These are phyloP conservation scores for Laguncularia racemosa DNA, from an alignment of 345 rosid genomes.

Conservation along the genomic window DNA sequence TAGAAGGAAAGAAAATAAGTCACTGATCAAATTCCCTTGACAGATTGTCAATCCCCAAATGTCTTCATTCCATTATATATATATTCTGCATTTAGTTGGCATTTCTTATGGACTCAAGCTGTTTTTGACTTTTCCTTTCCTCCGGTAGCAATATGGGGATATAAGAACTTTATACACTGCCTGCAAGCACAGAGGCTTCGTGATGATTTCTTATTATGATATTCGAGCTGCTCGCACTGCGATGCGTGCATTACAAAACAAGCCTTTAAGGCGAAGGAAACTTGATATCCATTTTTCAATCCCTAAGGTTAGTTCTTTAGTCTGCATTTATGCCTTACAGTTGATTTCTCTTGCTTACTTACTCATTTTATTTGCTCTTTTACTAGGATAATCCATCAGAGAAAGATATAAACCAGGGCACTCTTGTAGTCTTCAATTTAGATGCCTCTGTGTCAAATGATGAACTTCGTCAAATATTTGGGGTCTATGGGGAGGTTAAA, in stretches of 20 bases:
- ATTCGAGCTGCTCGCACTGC: conserved; percentile 90
- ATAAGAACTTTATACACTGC: conserved; percentile 88
- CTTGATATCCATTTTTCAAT: conserved; percentile 94
- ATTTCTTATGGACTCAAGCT: not conserved
- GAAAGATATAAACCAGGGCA: conserved; percentile 92
- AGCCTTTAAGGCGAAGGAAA: conserved; percentile 82
- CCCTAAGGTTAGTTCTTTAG: conserved; percentile 54
- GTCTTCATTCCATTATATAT: no score
- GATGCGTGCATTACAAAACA: conserved; percentile 86
- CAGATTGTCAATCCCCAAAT: no score
- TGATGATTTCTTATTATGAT: conserved; percentile 93
- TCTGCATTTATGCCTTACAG: not conserved
- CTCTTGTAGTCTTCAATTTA: conserved; percentile 87
- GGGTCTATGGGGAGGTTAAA: conserved; percentile 88
- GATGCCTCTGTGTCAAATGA: conserved; percentile 84
- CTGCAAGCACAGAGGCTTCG: conserved; percentile 95
- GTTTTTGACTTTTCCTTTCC: not conserved
- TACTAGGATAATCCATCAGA: conserved; percentile 88
- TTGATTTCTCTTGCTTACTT: not conserved
- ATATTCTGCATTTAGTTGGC: no score
- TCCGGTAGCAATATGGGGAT: conserved; percentile 81
- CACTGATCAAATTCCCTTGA: no score
- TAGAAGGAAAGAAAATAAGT: no score
- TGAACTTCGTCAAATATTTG: conserved; percentile 71
- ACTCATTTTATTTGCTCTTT: not conserved